Percentiles rank a stretch among this genome's conserved stretches.
phyloP scores from a whole-genome alignment of 176 grass and related monocot genomes.

The Hordeum marinum region DNA sequence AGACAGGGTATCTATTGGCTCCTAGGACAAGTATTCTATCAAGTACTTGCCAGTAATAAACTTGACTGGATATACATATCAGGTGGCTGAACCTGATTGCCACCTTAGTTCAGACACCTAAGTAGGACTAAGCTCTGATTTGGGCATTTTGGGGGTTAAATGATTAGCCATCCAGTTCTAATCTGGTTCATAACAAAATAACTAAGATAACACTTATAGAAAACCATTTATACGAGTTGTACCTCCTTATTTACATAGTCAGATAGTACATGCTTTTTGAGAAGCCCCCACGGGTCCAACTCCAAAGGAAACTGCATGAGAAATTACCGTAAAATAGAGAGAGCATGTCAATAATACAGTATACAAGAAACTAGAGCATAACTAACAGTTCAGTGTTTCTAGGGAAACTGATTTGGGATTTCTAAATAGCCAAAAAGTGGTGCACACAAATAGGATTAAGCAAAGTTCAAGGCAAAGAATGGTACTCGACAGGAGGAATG shows the following conservation, averaged over 20 bases:
- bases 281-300: constrained; percentile 79
- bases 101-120: neutral
- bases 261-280: constrained; percentile 79
- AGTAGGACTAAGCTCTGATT: constrained; percentile 2
- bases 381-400: neutral
- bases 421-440: neutral
- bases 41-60: neutral
- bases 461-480: constrained; percentile 22
- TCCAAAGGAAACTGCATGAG: constrained; percentile 85
- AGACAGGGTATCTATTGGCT: neutral
- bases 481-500: constrained; percentile 5
- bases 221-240: constrained; percentile 20
- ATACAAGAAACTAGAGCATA: constrained; percentile 12
- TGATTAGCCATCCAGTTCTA: neutral
- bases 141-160: constrained; percentile 6
- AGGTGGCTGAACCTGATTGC: neutral
- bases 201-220: neutral
- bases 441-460: neutral
- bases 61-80: neutral
- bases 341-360: neutral
- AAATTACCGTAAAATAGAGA: constrained; percentile 28
- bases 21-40: neutral
- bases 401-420: neutral
- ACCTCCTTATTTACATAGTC: constrained; percentile 88
- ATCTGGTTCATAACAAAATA: neutral